Conservation (phyloP, 2,329 filamentous ascomycete genomes). For the Hymenoscyphus infarciens region DNA sequence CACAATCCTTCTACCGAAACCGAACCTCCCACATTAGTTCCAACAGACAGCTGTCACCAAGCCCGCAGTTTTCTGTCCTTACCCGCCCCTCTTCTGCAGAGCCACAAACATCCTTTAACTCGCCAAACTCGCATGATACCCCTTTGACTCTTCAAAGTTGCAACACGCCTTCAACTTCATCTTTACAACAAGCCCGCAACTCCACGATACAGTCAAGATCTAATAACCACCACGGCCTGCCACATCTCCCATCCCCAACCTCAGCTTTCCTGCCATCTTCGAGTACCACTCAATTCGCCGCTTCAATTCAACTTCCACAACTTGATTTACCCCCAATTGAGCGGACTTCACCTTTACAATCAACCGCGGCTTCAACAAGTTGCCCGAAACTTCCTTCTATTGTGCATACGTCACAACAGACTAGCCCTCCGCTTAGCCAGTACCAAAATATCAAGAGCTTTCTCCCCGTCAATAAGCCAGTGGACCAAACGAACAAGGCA, state of each 20-base stretch:
- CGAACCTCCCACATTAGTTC: not conserved
- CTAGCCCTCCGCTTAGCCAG: not conserved
- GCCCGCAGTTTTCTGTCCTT: constrained; percentile 6
- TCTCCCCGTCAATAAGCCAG: constrained; percentile 22
- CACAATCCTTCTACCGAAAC: not conserved
- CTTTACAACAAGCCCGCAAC: not conserved
- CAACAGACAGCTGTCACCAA: not conserved
- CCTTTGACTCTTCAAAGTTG: constrained; percentile 1
- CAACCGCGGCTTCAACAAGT: not conserved
- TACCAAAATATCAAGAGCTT: constrained; percentile 23
- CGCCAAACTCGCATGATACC: constrained; percentile 1
- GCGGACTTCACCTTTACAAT: not conserved
- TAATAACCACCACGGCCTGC: not conserved
- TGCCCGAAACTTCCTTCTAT: constrained; percentile 7
- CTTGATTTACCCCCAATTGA: constrained; percentile 9
- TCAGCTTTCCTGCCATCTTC: not conserved
- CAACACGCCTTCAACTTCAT: not conserved
- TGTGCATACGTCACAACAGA: not conserved
- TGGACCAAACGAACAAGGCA: not conserved
- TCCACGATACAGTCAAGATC: not conserved
- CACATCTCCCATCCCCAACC: constrained; percentile 5
- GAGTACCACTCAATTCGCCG: constrained; percentile 1
- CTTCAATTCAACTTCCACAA: constrained; percentile 3
- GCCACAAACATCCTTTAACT: not conserved
- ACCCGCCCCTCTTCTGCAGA: constrained; percentile 4